These are phyloP conservation scores for Pulicaria dysenterica DNA, from an alignment of 129 eudicot genomes.

Conservation along the genomic window DNA sequence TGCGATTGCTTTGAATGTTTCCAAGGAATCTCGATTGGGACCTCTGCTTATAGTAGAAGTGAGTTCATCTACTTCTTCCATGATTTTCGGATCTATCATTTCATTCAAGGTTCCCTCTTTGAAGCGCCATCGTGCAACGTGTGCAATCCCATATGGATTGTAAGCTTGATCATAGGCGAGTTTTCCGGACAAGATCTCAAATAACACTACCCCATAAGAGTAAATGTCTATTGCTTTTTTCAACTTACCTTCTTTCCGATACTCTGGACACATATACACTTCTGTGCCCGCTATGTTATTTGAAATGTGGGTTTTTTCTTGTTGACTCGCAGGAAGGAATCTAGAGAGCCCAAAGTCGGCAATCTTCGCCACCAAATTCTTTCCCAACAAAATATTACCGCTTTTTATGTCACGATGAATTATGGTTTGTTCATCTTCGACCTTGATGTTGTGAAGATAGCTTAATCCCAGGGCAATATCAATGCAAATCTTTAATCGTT, in stretches of 20 bases:
- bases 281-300: conserved; percentile 1
- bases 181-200: background rate
- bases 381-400: background rate
- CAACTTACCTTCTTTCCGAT: background rate
- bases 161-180: background rate
- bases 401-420: conserved; percentile 22
- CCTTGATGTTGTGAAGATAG: background rate
- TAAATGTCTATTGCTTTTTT: background rate
- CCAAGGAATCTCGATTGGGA: conserved; percentile 11
- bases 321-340: background rate
- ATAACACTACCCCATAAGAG: conserved; percentile 17
- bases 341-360: conserved; percentile 24
- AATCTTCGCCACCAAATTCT: conserved; percentile 8
- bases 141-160: background rate
- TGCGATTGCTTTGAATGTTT: background rate
- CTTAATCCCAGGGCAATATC: conserved; percentile 6
- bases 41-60: background rate
- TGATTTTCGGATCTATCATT: background rate
- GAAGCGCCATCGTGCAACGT: background rate
- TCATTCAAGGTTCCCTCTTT: background rate
- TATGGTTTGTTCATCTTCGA: background rate
- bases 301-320: background rate
- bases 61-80: conserved; percentile 4
- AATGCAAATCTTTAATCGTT: conserved; percentile 1
- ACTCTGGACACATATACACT: conserved; percentile 10